These are phyloP conservation scores for Silybum marianum DNA, from an alignment of 129 eudicot species.

Conservation along the genomic window DNA sequence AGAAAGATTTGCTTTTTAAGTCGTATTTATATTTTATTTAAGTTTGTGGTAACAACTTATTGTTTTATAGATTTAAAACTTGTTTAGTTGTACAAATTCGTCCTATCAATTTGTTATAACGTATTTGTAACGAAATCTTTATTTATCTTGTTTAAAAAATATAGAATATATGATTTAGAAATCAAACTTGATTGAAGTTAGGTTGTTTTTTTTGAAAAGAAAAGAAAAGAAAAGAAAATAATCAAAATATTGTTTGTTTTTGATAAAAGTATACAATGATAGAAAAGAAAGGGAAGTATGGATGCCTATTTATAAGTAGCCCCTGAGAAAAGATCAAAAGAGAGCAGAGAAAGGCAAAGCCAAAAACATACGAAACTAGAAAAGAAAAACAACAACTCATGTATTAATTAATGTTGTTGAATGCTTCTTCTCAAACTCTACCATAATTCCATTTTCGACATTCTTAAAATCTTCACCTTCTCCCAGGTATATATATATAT, in stretches of 20 bases:
- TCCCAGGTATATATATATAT: slow-evolving; percentile 13
- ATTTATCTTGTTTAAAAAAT: too few relatives aligned
- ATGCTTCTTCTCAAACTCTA: slow-evolving; percentile 10
- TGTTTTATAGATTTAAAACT: too few relatives aligned
- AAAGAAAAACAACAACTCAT: neutral
- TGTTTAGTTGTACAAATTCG: too few relatives aligned
- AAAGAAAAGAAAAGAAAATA: neutral
- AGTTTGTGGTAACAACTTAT: too few relatives aligned
- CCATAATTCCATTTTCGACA: slow-evolving; percentile 3
- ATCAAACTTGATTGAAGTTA: too few relatives aligned
- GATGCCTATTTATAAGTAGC: slow-evolving; percentile 11
- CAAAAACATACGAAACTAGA: slow-evolving; percentile 6
- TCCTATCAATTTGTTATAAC: too few relatives aligned
- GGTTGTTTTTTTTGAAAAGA: neutral
- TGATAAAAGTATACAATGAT: too few relatives aligned
- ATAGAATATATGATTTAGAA: too few relatives aligned
- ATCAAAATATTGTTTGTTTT: neutral
- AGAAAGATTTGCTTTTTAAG: too few relatives aligned
- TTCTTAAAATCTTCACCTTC: slow-evolving; percentile 13
- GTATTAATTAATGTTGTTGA: neutral
- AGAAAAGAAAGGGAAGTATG: neutral
- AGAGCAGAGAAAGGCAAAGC: neutral
- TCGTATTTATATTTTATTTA: too few relatives aligned
- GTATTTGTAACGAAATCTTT: too few relatives aligned
- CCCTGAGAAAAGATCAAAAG: neutral